phyloP scores from a whole-genome alignment of 192 early-diverging fungal species.

The Dispira simplex region DNA sequence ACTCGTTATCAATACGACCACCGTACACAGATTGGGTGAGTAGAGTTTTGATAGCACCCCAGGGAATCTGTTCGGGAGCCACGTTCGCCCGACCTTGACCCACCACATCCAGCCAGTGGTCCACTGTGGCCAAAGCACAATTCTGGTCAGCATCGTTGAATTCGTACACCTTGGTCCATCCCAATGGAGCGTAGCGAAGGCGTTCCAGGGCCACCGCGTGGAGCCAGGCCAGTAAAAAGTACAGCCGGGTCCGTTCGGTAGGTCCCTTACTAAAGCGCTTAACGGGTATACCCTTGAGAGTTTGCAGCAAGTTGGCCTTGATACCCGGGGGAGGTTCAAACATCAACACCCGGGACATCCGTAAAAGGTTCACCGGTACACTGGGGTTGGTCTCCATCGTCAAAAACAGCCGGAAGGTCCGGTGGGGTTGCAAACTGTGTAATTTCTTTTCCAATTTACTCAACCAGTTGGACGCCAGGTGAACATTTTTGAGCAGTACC shows the following conservation, averaged over 20 bases:
- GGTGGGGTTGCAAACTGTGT: conserved; percentile 68
- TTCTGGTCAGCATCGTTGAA: conserved; percentile 98
- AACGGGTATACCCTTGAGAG: conserved; percentile 49
- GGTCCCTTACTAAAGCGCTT: conserved; percentile 46
- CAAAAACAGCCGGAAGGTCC: conserved; percentile 85
- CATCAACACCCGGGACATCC: conserved; percentile 80
- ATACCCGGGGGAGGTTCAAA: conserved; percentile 95
- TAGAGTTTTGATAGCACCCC: conserved; percentile 79
- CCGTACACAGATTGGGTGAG: conserved; percentile 88
- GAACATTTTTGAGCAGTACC: conserved; percentile 99
- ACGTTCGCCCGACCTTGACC: conserved; percentile 76
- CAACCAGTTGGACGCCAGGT: conserved; percentile 87
- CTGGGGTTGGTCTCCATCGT: conserved; percentile 97
- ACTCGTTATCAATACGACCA: conserved; percentile 87
- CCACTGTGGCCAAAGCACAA: conserved; percentile 74
- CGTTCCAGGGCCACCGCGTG: conserved; percentile 93
- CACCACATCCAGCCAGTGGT: conserved; percentile 79
- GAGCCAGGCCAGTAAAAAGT: conserved; percentile 94
- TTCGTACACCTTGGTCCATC: conserved; percentile 96
- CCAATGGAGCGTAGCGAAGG: conserved; percentile 89
- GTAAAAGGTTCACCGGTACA: conserved; percentile 83
- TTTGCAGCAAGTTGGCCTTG: conserved; percentile 79
- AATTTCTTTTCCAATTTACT: conserved; percentile 90
- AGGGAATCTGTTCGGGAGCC: conserved; percentile 88
- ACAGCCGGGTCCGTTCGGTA: conserved; percentile 71